Evolutionary conservation across 2,329 filamentous ascomycete species (phyloP), one percentile per base, ranked within the genome.

Genomic region (Ceratocystis ficicola): DNA sequence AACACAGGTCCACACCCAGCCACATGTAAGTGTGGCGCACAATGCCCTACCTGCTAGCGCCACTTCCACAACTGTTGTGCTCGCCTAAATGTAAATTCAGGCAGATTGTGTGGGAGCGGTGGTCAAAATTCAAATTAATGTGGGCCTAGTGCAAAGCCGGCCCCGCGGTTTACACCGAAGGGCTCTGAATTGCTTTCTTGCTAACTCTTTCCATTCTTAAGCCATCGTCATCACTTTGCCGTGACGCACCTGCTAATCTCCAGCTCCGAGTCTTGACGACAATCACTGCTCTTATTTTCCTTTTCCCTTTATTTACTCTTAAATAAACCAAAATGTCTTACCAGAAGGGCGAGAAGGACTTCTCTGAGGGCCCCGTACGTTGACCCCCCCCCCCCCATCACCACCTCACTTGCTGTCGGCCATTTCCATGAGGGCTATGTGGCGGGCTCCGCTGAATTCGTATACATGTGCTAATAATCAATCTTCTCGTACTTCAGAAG

Each of bases 261-360:
- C 84, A 60, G 66, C 66, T 87, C 88, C 86, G 87, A 89, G 88
- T 91, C 88, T 83, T 90, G 87, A 89, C 84, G 86, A 84, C 69
- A 41, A 73, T 61, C 65, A 69, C 67, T 69, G 67, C 69, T 69
- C 69, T 69, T 70, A 59, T 65, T 63, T 57, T 68, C 36, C 25
- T 65, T 63, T 52, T 36, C 48, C 41, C 48, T 66, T 69, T 69
- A 65, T 68, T 67, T 66, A 68, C 68, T 68, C 70, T 66, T 65
- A 69, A 65, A 67, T 66, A 65, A 71, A 73, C 75, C 79, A 88
- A 80, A 71, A 95, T 95, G 90, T 94, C 90, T 80, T 94, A 89
- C 87, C 84, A 95, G 80, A 95, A 96, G 86, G 81, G 83, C 76
- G 92, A 96, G 80, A 96, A 96, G 86, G 87, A 92, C 75, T 88